Conservation (phyloP, 768 basidiomycete species). For the Phylloporus sp. region DNA sequence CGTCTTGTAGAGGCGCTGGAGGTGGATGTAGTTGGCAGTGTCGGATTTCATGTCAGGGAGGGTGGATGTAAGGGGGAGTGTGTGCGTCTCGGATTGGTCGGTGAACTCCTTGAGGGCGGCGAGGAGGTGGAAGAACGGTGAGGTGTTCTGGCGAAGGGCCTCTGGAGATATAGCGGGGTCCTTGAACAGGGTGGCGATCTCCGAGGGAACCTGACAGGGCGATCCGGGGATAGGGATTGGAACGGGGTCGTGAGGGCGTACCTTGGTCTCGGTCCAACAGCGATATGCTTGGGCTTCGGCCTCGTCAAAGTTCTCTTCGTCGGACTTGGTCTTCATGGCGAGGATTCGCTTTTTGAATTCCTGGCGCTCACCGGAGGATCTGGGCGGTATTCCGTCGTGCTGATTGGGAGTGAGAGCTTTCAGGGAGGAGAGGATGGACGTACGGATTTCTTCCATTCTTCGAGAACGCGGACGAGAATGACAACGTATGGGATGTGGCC, state of each 20-base stretch:
- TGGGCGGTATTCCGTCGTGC: slow-evolving; percentile 61
- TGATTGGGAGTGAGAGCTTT: slow-evolving; percentile 24
- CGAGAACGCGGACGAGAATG: slow-evolving; percentile 76
- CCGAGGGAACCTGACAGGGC: slow-evolving; percentile 54
- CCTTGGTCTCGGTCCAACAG: slow-evolving; percentile 58
- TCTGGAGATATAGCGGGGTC: slow-evolving; percentile 48
- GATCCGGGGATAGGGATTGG: background rate
- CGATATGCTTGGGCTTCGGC: slow-evolving; percentile 85
- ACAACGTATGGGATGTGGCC: slow-evolving; percentile 87
- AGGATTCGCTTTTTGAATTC: slow-evolving; percentile 68
- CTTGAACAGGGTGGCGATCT: slow-evolving; percentile 58
- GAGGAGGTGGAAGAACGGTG: slow-evolving; percentile 77
- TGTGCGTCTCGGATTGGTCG: slow-evolving; percentile 47
- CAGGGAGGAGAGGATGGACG: slow-evolving; percentile 21
- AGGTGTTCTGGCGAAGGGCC: slow-evolving; percentile 39
- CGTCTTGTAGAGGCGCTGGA: slow-evolving; percentile 81
- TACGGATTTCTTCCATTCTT: slow-evolving; percentile 78
- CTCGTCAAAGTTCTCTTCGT: slow-evolving; percentile 98
- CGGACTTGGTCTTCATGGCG: slow-evolving; percentile 63
- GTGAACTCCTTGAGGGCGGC: slow-evolving; percentile 65
- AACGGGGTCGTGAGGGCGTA: slow-evolving; percentile 11
- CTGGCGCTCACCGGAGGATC: slow-evolving; percentile 58
- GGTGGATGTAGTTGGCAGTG: slow-evolving; percentile 72
- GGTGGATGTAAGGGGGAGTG: slow-evolving; percentile 78
- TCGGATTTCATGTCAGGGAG: slow-evolving; percentile 97